These are phyloP conservation scores for Lachnellula cervina DNA, from an alignment of 2,329 filamentous ascomycete genomes.

Conservation along the genomic window DNA sequence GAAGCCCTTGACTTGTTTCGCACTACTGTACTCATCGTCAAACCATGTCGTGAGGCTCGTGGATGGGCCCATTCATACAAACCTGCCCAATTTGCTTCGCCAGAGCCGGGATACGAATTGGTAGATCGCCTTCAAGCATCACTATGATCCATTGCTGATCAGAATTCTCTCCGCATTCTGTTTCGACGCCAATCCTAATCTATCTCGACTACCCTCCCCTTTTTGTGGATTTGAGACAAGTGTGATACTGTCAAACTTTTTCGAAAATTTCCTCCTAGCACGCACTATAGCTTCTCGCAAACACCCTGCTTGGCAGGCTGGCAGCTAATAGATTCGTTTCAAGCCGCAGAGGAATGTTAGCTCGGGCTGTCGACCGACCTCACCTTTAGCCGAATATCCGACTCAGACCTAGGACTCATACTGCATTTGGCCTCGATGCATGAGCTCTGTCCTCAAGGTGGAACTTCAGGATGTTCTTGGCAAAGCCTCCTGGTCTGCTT, in stretches of 20 bases:
- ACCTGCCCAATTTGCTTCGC: constrained; percentile 4
- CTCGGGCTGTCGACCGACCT: not conserved
- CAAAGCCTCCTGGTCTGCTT: constrained; percentile 2
- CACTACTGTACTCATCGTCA: constrained; percentile 3
- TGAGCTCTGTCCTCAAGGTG: constrained; percentile 4
- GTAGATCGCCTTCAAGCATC: constrained; percentile 7
- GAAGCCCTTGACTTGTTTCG: constrained; percentile 6
- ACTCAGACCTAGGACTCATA: not conserved
- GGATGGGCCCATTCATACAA: not conserved
- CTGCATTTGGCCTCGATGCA: not conserved
- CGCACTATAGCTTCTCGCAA: not conserved
- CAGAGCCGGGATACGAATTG: constrained; percentile 4
- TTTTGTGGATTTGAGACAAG: constrained; percentile 6
- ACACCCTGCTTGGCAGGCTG: constrained; percentile 1
- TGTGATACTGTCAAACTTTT: not conserved
- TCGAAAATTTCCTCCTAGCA: not conserved
- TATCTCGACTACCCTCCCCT: constrained; percentile 4
- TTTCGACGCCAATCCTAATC: constrained; percentile 9
- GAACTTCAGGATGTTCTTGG: constrained; percentile 13
- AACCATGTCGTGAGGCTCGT: constrained; percentile 1
- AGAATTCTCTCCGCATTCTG: constrained; percentile 13
- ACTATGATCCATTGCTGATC: not conserved
- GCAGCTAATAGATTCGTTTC: constrained; percentile 1
- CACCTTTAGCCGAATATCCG: constrained; percentile 1
- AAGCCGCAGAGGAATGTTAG: not conserved